Percentiles rank a stretch among this genome's conserved stretches.
phyloP scores from a whole-genome alignment of 768 basidiomycete genomes.

The Plicaturopsis crispa region DNA sequence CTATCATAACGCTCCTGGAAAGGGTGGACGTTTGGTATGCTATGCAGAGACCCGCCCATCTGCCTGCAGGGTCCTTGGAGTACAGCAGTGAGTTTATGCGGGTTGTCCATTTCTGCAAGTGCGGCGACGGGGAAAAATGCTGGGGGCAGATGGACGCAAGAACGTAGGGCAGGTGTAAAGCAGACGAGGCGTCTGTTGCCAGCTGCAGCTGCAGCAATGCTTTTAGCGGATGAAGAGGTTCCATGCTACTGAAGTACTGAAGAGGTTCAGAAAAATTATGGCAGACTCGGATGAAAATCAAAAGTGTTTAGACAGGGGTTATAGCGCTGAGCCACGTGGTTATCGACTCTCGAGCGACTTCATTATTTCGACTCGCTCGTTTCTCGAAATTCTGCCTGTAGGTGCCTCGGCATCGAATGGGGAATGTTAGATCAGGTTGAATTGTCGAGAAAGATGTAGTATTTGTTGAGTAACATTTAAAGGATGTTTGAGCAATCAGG shows the following conservation, averaged over 20 bases:
- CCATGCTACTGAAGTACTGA: no score
- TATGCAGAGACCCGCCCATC: conserved; percentile 76
- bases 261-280: no score
- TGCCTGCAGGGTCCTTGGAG: conserved; percentile 67
- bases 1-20: conserved; percentile 55
- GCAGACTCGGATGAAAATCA: no score
- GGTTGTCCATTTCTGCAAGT: conserved; percentile 69
- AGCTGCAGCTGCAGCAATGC: conserved; percentile 64
- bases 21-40: conserved; percentile 57
- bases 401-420: background rate
- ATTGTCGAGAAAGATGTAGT: no score
- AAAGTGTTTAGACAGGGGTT: no score
- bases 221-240: conserved; percentile 47
- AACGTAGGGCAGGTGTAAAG: conserved; percentile 51
- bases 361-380: background rate
- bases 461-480: no score
- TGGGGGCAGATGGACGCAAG: conserved; percentile 46
- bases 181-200: conserved; percentile 57
- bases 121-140: conserved; percentile 51
- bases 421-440: background rate
- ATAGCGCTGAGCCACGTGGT: no score
- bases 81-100: conserved; percentile 68
- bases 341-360: no score
- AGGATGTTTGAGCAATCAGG: no score
- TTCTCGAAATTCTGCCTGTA: background rate